These are phyloP conservation scores for Ramalina intermedia DNA, from an alignment of 495 filamentous ascomycete genomes.

Conservation along the genomic window DNA sequence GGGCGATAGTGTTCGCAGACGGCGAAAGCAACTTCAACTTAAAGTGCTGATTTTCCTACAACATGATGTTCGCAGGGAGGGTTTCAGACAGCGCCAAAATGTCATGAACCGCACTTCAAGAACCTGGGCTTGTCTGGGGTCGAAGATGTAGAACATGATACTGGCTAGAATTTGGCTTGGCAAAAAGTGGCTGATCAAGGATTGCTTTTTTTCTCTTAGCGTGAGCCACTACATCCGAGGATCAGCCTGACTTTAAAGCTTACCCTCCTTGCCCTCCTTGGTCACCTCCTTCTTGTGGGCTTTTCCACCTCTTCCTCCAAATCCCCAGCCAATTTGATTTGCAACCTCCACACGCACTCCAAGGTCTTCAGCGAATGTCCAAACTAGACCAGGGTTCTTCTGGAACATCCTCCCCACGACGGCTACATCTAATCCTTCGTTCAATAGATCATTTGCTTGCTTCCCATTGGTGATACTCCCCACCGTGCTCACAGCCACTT, in stretches of 20 bases:
- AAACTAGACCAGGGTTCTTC: conserved; percentile 54
- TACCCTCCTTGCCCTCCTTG: conserved; percentile 1
- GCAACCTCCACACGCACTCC: conserved; percentile 46
- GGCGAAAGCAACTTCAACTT: too few relatives aligned
- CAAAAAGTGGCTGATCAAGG: too few relatives aligned
- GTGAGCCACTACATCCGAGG: too few relatives aligned
- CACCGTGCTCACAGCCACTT: conserved; percentile 42
- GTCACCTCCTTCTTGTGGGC: conserved; percentile 16
- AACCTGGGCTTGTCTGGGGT: too few relatives aligned
- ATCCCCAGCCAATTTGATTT: conserved; percentile 52
- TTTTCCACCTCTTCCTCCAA: conserved; percentile 18
- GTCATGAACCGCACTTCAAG: too few relatives aligned
- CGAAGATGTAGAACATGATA: too few relatives aligned
- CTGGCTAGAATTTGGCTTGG: too few relatives aligned
- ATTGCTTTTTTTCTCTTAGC: too few relatives aligned
- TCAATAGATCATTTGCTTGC: conserved; percentile 39
- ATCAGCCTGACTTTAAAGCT: not conserved
- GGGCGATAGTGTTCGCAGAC: not conserved
- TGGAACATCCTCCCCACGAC: conserved; percentile 51
- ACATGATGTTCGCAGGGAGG: too few relatives aligned
- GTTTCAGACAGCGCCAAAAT: too few relatives aligned
- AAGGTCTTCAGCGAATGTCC: conserved; percentile 54
- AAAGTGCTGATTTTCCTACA: too few relatives aligned
- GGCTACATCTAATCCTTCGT: conserved; percentile 43
- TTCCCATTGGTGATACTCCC: conserved; percentile 44